A percentile compares a stretch with the other conserved stretches of the same genome.
These are phyloP conservation scores for Beta macrorhiza DNA, from an alignment of 179 eudicot species.

Conservation along the genomic window DNA sequence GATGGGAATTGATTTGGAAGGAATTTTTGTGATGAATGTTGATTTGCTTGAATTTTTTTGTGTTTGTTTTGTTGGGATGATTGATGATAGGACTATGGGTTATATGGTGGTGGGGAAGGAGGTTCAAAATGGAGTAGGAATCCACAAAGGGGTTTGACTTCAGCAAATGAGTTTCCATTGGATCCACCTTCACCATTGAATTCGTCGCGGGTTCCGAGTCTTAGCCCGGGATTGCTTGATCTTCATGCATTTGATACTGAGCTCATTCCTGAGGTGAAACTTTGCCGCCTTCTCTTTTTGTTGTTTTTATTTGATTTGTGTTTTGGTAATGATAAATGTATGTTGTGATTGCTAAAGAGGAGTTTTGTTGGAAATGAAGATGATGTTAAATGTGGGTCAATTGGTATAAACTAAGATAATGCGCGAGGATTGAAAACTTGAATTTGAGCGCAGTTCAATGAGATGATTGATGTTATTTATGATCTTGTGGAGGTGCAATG, in stretches of 20 bases:
- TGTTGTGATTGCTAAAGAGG: not conserved
- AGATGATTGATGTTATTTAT: not conserved
- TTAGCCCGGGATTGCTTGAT: constrained; percentile 85
- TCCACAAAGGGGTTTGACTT: constrained; percentile 41
- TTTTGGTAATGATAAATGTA: not conserved
- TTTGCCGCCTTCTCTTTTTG: not conserved
- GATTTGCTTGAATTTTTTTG: not conserved
- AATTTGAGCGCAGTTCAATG: not conserved
- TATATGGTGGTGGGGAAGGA: constrained; percentile 37
- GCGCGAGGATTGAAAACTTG: not conserved
- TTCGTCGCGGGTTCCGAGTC: constrained; percentile 37
- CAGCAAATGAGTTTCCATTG: constrained; percentile 45
- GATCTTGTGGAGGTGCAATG: not conserved
- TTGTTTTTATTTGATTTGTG: not conserved
- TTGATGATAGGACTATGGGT: constrained; percentile 34
- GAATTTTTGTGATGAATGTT: not conserved
- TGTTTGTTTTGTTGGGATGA: not conserved
- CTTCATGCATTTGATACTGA: constrained; percentile 77
- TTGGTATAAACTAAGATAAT: not conserved
- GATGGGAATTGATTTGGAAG: not conserved
- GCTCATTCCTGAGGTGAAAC: constrained; percentile 72
- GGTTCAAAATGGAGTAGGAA: constrained; percentile 59
- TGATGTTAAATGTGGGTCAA: not conserved
- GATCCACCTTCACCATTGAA: constrained; percentile 70
- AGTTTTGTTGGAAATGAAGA: not conserved